phyloP scores from a whole-genome alignment of 192 early-diverging fungal genomes.

The Umbelopsis sp. region DNA sequence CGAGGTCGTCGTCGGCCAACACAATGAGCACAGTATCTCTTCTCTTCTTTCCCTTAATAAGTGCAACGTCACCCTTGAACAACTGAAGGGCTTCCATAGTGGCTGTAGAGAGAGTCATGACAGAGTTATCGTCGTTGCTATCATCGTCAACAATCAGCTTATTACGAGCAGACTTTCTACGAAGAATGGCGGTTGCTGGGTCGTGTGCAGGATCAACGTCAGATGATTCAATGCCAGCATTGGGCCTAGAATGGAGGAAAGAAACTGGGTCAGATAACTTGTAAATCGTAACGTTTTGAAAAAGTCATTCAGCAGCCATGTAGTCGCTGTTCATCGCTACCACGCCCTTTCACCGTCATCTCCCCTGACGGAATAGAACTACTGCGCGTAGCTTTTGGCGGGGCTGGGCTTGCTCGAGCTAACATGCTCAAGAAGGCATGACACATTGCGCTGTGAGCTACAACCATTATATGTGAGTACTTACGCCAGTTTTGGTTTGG shows the following conservation, averaged over 20 bases:
- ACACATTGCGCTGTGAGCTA: no score
- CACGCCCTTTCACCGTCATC: no score
- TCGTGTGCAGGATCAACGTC: conserved; percentile 72
- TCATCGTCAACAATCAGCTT: conserved; percentile 99
- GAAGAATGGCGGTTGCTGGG: conserved; percentile 92
- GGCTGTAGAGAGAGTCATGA: conserved; percentile 83
- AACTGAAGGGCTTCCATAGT: conserved; percentile 93
- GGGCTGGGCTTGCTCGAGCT: no score
- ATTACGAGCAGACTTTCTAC: conserved; percentile 95
- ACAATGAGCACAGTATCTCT: conserved; percentile 96
- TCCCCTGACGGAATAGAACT: no score
- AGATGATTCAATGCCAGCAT: conserved; percentile 54
- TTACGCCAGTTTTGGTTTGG: conserved; percentile 18
- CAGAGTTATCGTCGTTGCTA: conserved; percentile 97
- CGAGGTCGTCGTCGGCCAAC: conserved; percentile 88
- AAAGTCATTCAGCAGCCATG: no score
- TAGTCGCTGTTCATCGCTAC: no score
- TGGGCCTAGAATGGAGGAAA: conserved; percentile 39
- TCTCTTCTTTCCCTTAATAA: conserved; percentile 98
- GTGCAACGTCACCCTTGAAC: conserved; percentile 95
- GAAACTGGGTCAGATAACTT: no score
- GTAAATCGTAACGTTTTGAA: no score
- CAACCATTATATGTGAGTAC: neutral
- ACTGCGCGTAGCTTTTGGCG: no score
- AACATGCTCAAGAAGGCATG: no score